A percentile compares a stretch with the other conserved stretches of the same genome.
Evolutionary conservation across 768 basidiomycete species (phyloP).

Genomic region (Hypholoma sublateritium): DNA sequence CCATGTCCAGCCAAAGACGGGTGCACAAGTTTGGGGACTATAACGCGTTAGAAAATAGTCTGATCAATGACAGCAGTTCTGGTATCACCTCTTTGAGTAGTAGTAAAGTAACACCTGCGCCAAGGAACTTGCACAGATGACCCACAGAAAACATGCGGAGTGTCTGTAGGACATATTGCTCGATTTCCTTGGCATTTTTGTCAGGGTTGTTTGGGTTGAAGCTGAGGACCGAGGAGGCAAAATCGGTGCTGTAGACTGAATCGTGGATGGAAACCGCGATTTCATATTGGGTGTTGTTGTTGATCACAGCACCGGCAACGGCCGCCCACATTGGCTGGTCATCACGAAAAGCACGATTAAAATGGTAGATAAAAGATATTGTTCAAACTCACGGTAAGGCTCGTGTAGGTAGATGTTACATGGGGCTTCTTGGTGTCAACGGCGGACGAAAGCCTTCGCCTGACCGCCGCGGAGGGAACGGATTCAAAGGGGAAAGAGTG

Average conservation of each 20-base stretch:
- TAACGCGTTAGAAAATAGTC: slow-evolving; percentile 19
- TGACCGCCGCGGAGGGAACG: slow-evolving; percentile 58
- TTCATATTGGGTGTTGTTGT: slow-evolving; percentile 63
- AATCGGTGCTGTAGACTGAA: slow-evolving; percentile 84
- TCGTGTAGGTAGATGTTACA: slow-evolving; percentile 53
- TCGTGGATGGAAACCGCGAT: slow-evolving; percentile 82
- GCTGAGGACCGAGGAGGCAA: slow-evolving; percentile 54
- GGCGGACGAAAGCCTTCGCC: slow-evolving; percentile 68
- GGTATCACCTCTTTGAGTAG: slow-evolving; percentile 61
- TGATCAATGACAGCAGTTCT: slow-evolving; percentile 11
- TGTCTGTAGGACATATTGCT: slow-evolving; percentile 60
- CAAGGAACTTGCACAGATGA: slow-evolving; percentile 85
- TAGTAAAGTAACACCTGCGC: slow-evolving; percentile 72
- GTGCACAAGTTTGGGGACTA: slow-evolving; percentile 84
- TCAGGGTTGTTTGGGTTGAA: slow-evolving; percentile 51
- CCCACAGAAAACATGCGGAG: slow-evolving; percentile 71
- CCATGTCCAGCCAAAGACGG: slow-evolving; percentile 78
- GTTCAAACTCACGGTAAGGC: slow-evolving; percentile 56
- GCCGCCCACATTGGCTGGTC: slow-evolving; percentile 87
- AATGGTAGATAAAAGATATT: slow-evolving; percentile 3
- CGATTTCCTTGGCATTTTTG: slow-evolving; percentile 60
- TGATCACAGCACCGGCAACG: slow-evolving; percentile 61
- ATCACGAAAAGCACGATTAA: slow-evolving; percentile 20
- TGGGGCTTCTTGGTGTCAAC: slow-evolving; percentile 50
- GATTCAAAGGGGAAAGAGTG: slow-evolving; percentile 54